Evolutionary conservation across 768 basidiomycete species (phyloP), one percentile per base, ranked within the genome.

Genomic region (Macrolepiota dolichaula): DNA sequence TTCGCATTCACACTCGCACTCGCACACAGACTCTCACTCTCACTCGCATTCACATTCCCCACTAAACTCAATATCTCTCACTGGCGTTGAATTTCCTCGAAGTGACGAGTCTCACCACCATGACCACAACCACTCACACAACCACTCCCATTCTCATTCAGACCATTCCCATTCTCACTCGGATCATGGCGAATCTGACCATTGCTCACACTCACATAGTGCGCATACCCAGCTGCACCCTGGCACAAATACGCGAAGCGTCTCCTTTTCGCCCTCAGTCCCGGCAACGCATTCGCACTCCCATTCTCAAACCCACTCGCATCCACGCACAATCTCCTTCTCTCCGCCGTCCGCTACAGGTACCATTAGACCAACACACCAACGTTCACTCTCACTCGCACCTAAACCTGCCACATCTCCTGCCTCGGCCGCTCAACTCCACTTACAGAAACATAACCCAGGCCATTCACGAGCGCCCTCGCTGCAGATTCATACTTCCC

Each of bases 401-500:
- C 49, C 67, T 2, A 63, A 67, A 40, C 61, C 63, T 15, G 38
- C 36, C 25, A 35, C 51, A 3, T 63, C 60, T 35, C 51, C 63
- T 25, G 35, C 56, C 32, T 53, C 51, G 37, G 32, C 36, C 53
- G 40, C 63, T 51, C 58, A 61, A 51, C 62, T 27, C 32, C 65
- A 54, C 3, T 29, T 44, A 3, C 58, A 63, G 47, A 57, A 59
- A 36, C n/a, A 55, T 27, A 59, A 49, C 13, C 62, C 65, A 62
- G 46, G 66, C 51, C 63, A 68, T 57, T 62, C 66, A 29, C 63
- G 64, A 35, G 59, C 64, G 54, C 60, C 62, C 17, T 61, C 56
- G 32, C 71, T 82, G 25, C 72, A 76, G 60, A 69, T 77, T 42
- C 67, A 75, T 37, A 63, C 66, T 63, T 63, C 69, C 37, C 54